Evolutionary conservation across 352 stramenopile genomes (phyloP).

Genomic region (Pythium aristosporum): DNA sequence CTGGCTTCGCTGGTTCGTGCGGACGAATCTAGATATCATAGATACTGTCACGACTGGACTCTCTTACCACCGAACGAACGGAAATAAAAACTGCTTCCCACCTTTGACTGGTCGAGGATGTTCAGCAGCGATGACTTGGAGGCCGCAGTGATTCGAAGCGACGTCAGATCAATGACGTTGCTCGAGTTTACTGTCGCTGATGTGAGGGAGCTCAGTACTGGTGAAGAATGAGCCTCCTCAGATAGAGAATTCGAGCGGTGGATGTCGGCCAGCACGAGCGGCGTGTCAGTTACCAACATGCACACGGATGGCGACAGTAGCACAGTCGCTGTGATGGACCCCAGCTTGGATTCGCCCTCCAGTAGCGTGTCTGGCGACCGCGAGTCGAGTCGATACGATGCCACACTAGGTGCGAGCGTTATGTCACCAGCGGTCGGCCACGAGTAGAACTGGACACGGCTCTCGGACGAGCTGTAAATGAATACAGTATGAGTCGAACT

Average conservation of each 20-base stretch:
- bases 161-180: slow-evolving; percentile 24
- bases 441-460: slow-evolving; percentile 4
- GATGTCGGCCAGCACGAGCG: slow-evolving; percentile 19
- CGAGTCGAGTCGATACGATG: slow-evolving; percentile 6
- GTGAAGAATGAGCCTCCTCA: neutral
- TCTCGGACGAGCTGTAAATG: slow-evolving; percentile 8
- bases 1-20: neutral
- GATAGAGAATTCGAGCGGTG: neutral
- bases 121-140: slow-evolving; percentile 12
- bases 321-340: slow-evolving; percentile 8
- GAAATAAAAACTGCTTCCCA: neutral
- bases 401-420: neutral
- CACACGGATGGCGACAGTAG: slow-evolving; percentile 16
- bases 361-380: neutral
- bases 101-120: slow-evolving; percentile 16
- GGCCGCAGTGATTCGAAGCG: slow-evolving; percentile 18
- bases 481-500: neutral
- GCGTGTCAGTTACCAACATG: slow-evolving; percentile 15
- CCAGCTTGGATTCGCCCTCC: neutral
- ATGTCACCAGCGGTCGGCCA: neutral
- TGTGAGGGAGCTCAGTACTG: neutral
- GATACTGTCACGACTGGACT: neutral
- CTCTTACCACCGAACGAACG: neutral
- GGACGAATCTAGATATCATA: neutral
- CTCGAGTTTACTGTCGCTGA: neutral